These are phyloP conservation scores for Chaetomium cochliodes DNA, from an alignment of 495 filamentous ascomycete genomes.

Conservation along the genomic window DNA sequence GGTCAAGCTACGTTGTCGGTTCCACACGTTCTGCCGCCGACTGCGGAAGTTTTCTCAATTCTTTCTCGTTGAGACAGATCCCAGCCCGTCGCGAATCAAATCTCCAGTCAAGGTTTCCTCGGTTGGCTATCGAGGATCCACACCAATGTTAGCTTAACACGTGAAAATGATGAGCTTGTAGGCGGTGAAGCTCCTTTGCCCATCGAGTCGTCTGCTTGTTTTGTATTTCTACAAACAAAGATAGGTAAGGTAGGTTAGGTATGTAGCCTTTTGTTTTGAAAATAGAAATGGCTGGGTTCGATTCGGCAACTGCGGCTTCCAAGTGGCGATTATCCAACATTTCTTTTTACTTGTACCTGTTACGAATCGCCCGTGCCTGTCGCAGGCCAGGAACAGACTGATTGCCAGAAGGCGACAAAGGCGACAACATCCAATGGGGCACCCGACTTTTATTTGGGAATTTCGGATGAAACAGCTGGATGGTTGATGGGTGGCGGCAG, in stretches of 20 bases:
- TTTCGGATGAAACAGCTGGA: not conserved
- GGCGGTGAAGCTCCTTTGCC: conserved; percentile 7
- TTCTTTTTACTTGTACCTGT: no score
- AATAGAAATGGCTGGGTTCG: no score
- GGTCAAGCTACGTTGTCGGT: not conserved
- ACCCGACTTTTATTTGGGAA: no score
- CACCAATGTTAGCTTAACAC: conserved; percentile 16
- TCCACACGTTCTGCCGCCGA: conserved; percentile 10
- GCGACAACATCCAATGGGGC: not conserved
- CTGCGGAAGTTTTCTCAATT: not conserved
- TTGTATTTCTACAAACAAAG: no score
- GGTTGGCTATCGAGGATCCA: conserved; percentile 4
- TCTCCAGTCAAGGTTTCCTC: conserved; percentile 16
- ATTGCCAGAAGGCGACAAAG: not conserved
- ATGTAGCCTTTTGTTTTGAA: no score
- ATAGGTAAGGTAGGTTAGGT: no score
- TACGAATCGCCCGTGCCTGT: no score
- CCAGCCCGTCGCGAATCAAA: conserved; percentile 25
- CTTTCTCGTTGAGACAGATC: conserved; percentile 26
- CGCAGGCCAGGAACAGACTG: no score
- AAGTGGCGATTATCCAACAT: no score
- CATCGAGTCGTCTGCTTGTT: not conserved
- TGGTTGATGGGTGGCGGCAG: not conserved
- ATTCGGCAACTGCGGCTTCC: no score
- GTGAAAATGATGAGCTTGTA: conserved; percentile 14